phyloP scores from a whole-genome alignment of 2,329 filamentous ascomycete genomes.

The Aspergillus thermomutatus region DNA sequence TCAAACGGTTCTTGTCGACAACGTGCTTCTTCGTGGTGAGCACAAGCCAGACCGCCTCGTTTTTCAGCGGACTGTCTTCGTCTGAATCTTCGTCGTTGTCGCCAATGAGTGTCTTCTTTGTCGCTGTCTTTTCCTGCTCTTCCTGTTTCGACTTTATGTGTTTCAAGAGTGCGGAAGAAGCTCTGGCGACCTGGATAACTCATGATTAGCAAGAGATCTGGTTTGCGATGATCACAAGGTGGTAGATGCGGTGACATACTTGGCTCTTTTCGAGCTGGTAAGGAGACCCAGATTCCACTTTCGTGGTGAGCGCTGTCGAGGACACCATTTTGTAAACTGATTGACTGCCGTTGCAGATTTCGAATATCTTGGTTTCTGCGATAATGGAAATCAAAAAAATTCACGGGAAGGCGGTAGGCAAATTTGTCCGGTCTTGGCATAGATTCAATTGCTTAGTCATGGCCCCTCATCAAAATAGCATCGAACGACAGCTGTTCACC shows the following conservation, averaged over 20 bases:
- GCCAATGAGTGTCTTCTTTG: conserved; percentile 55
- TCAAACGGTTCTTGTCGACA: conserved; percentile 71
- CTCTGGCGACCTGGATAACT: conserved; percentile 52
- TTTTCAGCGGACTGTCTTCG: conserved; percentile 43
- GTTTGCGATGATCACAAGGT: not conserved
- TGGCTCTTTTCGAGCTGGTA: conserved; percentile 49
- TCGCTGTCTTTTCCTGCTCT: conserved; percentile 46
- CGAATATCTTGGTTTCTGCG: conserved; percentile 25
- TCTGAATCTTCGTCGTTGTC: conserved; percentile 44
- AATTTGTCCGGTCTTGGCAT: conserved; percentile 30
- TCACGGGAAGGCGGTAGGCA: conserved; percentile 35
- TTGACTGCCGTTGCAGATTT: conserved; percentile 18
- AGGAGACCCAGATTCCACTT: conserved; percentile 41
- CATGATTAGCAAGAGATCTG: conserved; percentile 9
- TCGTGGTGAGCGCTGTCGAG: conserved; percentile 40
- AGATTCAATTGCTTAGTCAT: not conserved
- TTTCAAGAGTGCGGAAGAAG: conserved; percentile 56
- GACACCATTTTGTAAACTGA: conserved; percentile 35
- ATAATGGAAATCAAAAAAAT: conserved; percentile 35
- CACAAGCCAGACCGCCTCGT: conserved; percentile 58
- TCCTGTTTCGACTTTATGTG: conserved; percentile 53
- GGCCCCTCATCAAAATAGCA: not conserved
- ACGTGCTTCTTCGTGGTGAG: conserved; percentile 65
- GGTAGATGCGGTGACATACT: conserved; percentile 27
- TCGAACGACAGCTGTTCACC: not conserved